Evolutionary conservation across 2,329 filamentous ascomycete genomes (phyloP).

Genomic region (Aspergillus oerlinghausenensis): DNA sequence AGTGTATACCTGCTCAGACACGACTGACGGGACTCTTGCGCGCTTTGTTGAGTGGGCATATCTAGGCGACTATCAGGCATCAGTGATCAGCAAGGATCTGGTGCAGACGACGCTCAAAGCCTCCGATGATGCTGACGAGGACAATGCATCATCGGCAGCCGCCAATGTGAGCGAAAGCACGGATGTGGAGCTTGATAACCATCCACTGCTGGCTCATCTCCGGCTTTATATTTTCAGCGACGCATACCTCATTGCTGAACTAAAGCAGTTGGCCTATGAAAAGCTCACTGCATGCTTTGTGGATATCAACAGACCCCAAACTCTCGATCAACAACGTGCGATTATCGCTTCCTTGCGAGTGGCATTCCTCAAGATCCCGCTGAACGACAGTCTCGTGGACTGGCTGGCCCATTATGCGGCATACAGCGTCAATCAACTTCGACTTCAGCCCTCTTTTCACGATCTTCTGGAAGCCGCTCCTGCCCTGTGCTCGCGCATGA

Average conservation of each 20-base stretch:
- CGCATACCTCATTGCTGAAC: constrained; percentile 1
- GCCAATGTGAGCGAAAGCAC: background rate
- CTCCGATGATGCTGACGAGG: background rate
- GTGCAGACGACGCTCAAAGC: background rate
- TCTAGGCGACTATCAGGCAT: constrained; percentile 3
- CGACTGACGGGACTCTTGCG: constrained; percentile 1
- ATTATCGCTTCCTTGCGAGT: background rate
- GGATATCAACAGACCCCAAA: background rate
- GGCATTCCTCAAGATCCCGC: background rate
- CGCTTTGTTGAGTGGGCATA: constrained; percentile 10
- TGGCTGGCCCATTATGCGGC: constrained; percentile 8
- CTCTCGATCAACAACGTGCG: constrained; percentile 1
- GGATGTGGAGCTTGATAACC: background rate
- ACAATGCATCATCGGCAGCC: background rate
- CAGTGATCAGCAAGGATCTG: background rate
- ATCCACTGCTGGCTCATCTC: constrained; percentile 4
- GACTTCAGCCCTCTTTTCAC: constrained; percentile 2
- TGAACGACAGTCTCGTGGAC: constrained; percentile 1
- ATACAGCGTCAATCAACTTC: constrained; percentile 1
- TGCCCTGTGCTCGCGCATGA: constrained; percentile 4
- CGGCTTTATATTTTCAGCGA: constrained; percentile 8
- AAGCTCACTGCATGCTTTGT: constrained; percentile 1
- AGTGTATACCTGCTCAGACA: constrained; percentile 1
- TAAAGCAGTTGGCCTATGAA: constrained; percentile 4
- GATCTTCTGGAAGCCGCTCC: constrained; percentile 6